Evolutionary conservation across 768 basidiomycete genomes (phyloP), one percentile per base, ranked within the genome.

Genomic region (Gymnopilus dilepis): DNA sequence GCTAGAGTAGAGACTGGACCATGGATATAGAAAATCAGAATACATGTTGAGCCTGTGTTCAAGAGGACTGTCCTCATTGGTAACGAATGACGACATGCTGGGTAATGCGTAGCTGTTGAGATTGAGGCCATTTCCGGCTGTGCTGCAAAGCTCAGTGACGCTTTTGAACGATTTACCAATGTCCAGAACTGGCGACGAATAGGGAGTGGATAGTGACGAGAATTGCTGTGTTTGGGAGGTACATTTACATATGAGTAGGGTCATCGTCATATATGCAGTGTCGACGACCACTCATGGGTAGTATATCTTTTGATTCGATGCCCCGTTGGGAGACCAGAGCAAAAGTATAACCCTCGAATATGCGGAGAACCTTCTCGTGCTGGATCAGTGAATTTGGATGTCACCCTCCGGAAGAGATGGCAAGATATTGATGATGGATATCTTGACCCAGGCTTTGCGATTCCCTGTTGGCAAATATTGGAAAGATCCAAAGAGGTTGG

Each of bases 181-280:
- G 86, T 0, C 90, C 89, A 0, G 90, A 91, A 58, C 81, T 87
- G 0, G 89, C 86, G 6, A 86, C 87, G 63, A 90, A 91, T 5
- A 77, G 65, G 0, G 89, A 91, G 8, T 89, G 84, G 28, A 78
- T 80, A 1, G 74, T 66, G 24, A 80, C 73, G 0, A 33, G 65
- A n/a, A 80, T 70, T 6, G 81, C 74, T 0, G 78, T 79, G 1
- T 73, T 61, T 1, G 72, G 68, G 38, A 89, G 74, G 61, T 80
- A 69, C 3, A 60, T 30, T 4, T 65, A 70, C 63, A 86, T 80
- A 3, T 61, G 66, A 0, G 76, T 61, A 56, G 43, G 9, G 19
- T 37, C 31, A 22, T 28, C 37, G 26, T 26, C 45, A 8, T 59
- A 55, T 8, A 63, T 66, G 61, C 4, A 68, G 62, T 59, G 79